Evolutionary conservation across 352 stramenopile genomes (phyloP).

Genomic region (Phytophthora europaea): DNA sequence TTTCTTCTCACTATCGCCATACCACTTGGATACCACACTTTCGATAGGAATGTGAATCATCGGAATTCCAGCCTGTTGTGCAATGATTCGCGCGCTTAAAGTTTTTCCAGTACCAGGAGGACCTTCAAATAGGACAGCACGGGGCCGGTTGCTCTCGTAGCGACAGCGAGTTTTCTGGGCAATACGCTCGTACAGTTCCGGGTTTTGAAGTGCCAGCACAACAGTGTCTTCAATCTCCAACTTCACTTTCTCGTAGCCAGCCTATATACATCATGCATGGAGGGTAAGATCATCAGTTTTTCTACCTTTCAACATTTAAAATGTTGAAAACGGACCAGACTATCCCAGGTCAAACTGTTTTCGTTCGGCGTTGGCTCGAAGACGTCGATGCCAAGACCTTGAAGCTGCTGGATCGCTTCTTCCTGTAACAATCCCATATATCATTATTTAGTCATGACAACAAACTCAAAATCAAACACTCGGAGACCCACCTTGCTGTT

Average conservation of each 20-base stretch:
- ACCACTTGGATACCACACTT: slow-evolving; percentile 96
- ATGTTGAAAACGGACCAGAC: slow-evolving; percentile 55
- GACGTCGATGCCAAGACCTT: slow-evolving; percentile 83
- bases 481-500: slow-evolving; percentile 55
- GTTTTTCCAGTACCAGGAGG: slow-evolving; percentile 96
- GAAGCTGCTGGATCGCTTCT: slow-evolving; percentile 83
- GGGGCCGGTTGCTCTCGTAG: slow-evolving; percentile 92
- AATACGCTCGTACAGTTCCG: slow-evolving; percentile 93
- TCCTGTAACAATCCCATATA: slow-evolving; percentile 46
- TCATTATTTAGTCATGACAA: not conserved
- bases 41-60: slow-evolving; percentile 96
- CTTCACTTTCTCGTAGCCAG: slow-evolving; percentile 93
- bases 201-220: slow-evolving; percentile 92
- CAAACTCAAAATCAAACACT: not conserved
- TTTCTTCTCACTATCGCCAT: slow-evolving; percentile 96
- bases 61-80: slow-evolving; percentile 91
- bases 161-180: slow-evolving; percentile 89
- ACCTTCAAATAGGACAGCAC: slow-evolving; percentile 94
- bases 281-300: not conserved
- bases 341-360: slow-evolving; percentile 83
- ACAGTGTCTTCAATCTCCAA: slow-evolving; percentile 94
- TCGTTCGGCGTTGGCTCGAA: slow-evolving; percentile 75
- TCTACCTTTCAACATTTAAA: not conserved
- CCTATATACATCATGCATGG: slow-evolving; percentile 41
- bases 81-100: slow-evolving; percentile 94